These are phyloP conservation scores for Saccharata proteae DNA, from an alignment of 2,329 filamentous ascomycete species.

Conservation along the genomic window DNA sequence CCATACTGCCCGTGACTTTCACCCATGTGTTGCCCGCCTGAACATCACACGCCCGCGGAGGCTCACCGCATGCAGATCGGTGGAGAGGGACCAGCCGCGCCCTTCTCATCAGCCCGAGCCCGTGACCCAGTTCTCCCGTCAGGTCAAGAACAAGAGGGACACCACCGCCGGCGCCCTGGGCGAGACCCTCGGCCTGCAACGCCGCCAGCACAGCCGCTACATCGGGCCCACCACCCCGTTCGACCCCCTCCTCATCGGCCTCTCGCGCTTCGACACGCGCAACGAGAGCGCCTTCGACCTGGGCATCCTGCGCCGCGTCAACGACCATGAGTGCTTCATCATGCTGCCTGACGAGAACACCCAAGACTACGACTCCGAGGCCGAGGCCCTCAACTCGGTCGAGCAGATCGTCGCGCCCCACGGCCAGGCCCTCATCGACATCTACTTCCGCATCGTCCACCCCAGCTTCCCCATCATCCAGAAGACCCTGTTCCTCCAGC, in stretches of 20 bases:
- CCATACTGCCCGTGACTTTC: no score
- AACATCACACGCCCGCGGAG: no score
- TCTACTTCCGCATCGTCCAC: constrained; percentile 74
- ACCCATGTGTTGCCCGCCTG: no score
- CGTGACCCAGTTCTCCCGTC: constrained; percentile 10
- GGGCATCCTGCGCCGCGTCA: constrained; percentile 57
- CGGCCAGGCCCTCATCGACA: constrained; percentile 62
- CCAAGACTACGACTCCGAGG: constrained; percentile 57
- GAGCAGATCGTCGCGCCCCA: constrained; percentile 66
- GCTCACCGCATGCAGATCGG: constrained; percentile 24
- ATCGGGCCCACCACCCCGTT: constrained; percentile 75
- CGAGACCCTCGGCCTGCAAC: constrained; percentile 56
- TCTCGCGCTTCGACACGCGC: constrained; percentile 67
- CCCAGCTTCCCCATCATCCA: constrained; percentile 74
- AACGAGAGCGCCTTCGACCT: constrained; percentile 64
- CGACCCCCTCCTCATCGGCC: constrained; percentile 69
- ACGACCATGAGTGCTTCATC: constrained; percentile 66
- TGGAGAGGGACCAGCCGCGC: constrained; percentile 20
- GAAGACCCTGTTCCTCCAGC: constrained; percentile 67
- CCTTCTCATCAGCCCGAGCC: constrained; percentile 16
- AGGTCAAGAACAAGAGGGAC: constrained; percentile 16
- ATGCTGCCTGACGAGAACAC: constrained; percentile 65
- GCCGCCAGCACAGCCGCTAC: constrained; percentile 69
- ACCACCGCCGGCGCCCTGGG: constrained; percentile 26
- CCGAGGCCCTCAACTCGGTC: constrained; percentile 57